Conservation (phyloP, 2,329 filamentous ascomycete species). For the Exophiala dermatitidis region DNA sequence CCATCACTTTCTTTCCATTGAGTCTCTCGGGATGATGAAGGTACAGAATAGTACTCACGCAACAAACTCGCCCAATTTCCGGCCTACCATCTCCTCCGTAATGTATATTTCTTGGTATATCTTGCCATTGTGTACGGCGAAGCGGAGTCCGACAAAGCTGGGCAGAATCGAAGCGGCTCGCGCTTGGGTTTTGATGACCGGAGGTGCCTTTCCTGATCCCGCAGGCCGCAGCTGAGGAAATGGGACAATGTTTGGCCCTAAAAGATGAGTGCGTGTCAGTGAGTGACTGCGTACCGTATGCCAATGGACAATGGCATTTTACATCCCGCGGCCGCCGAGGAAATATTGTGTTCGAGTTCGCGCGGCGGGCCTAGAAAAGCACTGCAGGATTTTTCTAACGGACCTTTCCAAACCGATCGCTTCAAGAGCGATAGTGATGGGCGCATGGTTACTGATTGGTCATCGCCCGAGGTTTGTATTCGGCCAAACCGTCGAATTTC, state of each 20-base stretch:
- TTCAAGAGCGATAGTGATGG: conserved; percentile 60
- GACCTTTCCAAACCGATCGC: conserved; percentile 86
- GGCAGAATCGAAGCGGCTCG: conserved; percentile 83
- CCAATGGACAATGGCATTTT: too few species aligned
- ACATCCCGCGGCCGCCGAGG: too few species aligned
- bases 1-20: neutral
- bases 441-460: conserved; percentile 48
- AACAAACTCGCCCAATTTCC: conserved; percentile 89
- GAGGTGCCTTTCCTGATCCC: conserved; percentile 51
- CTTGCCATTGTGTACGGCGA: conserved; percentile 89
- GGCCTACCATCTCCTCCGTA: conserved; percentile 93
- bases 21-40: neutral
- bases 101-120: conserved; percentile 73
- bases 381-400: too few species aligned
- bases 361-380: too few species aligned
- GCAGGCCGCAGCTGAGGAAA: conserved; percentile 40
- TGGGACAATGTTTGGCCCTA: conserved; percentile 32
- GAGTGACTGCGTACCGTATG: too few species aligned
- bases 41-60: conserved; percentile 53
- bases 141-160: conserved; percentile 82
- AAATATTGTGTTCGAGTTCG: too few species aligned
- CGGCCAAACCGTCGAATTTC: neutral
- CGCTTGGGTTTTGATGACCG: conserved; percentile 75
- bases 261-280: too few species aligned
- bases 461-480: conserved; percentile 8